Base-by-base conservation (phyloP, 2,329 filamentous ascomycete genomes). In the Fusarium lyarnte region DNA sequence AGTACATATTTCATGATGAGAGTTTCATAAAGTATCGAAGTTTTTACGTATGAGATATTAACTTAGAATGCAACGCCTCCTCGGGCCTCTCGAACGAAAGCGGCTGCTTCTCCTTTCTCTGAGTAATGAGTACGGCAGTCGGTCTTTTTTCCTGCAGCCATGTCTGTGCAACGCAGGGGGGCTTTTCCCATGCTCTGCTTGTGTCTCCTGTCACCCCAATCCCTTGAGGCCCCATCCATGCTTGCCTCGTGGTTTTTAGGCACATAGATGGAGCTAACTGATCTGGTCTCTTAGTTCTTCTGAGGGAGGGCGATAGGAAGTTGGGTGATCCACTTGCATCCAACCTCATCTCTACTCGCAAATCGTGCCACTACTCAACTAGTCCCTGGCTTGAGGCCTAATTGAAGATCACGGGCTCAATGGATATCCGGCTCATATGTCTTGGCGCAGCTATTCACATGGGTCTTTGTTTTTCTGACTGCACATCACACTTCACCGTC, bases 11-110 rank as follows among this genome's bases (percentile, higher is more conserved):
- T 39, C 27, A 53, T 54, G 42, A 46, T 46, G 45, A 43, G 41
- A 19, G 38, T 33, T 57, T 38, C 38, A 58, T 53, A n/a, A 59
- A 49, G 21, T 17, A 14, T 41, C 41, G n/a, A 52, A 45, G 27
- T 45, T 51, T 47, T 74, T 69, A 68, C 70, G 63, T 74, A 68
- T 53, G 54, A 68, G 66, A 58, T 68, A 74, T 61, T 27, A 19
- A 23, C 17, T 19, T 17, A 23, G n/a, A 11, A 29, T 35, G 36
- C 8, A 38, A 39, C 21, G 33, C 27, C 43, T 49, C 41, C 29
- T 46, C 43, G 31, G 42, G 35, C 23, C 16, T 43, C 19, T 43
- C 19, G 36, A 47, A 21, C 11, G 17, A 25, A 43, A 17, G 21
- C 14, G 38, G 23, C 16, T 6, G 47, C 23, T 39, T n/a, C 31